Conservation (phyloP, 2,329 filamentous ascomycete genomes). For the Ceratocystis diversiconidia region DNA sequence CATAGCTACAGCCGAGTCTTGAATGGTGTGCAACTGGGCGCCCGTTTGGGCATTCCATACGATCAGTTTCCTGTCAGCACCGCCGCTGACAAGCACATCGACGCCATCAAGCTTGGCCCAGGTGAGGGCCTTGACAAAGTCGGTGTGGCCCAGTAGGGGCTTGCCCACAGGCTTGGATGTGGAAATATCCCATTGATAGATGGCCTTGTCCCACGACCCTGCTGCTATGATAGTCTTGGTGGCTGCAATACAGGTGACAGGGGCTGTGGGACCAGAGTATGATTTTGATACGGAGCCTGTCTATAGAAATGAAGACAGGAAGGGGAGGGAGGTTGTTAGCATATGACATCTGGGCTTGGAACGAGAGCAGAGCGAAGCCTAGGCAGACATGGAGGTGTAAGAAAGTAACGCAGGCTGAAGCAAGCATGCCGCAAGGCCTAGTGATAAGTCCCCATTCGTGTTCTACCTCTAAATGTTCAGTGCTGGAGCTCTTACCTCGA, state of each 20-base stretch:
- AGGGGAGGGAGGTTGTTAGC: neutral
- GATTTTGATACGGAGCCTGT: conserved; percentile 21
- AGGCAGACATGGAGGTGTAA: neutral
- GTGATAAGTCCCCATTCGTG: too few species aligned
- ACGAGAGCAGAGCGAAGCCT: neutral
- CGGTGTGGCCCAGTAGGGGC: conserved; percentile 61
- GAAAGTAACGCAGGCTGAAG: neutral
- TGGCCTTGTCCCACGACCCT: conserved; percentile 84
- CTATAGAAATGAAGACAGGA: neutral
- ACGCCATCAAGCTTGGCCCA: conserved; percentile 46
- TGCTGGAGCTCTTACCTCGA: conserved; percentile 45
- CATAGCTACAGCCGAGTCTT: conserved; percentile 55
- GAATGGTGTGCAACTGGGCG: conserved; percentile 57
- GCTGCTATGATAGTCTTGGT: conserved; percentile 57
- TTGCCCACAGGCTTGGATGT: conserved; percentile 36
- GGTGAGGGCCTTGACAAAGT: conserved; percentile 79
- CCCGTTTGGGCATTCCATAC: conserved; percentile 67
- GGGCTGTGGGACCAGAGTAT: conserved; percentile 64
- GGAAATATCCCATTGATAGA: conserved; percentile 69
- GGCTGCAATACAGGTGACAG: conserved; percentile 62
- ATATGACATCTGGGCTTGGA: neutral
- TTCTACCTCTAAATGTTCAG: neutral
- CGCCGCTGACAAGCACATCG: conserved; percentile 56
- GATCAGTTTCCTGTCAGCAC: conserved; percentile 65
- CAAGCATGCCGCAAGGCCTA: too few species aligned